Evolutionary conservation across 768 basidiomycete species (phyloP).

Genomic region (Epithele typhae): DNA sequence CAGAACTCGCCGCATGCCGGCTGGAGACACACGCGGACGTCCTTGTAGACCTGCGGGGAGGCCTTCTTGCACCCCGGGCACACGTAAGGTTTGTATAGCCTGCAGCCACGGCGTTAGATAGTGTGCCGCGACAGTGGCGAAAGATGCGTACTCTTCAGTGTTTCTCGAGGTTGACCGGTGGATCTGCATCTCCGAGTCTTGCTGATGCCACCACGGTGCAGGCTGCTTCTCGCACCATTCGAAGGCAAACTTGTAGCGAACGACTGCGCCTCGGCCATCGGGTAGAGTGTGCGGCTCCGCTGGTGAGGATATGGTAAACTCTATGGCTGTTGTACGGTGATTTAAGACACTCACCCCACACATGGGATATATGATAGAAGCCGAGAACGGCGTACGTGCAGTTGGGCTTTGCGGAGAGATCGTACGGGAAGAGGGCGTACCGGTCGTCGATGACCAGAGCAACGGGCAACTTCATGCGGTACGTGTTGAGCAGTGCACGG

Average conservation of each 20-base stretch:
- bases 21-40: conserved; percentile 62
- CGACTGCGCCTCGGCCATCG: conserved; percentile 48
- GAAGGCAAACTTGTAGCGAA: conserved; percentile 80
- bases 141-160: no score
- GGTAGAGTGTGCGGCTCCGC: conserved; percentile 58
- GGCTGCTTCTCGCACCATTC: conserved; percentile 79
- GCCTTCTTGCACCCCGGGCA: conserved; percentile 41
- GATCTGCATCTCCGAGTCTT: conserved; percentile 5
- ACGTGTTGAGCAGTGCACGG: conserved; percentile 59
- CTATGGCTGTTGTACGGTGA: no score
- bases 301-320: conserved; percentile 19
- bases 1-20: conserved; percentile 57
- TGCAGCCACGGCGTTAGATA: no score
- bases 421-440: conserved; percentile 70
- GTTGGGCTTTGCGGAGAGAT: conserved; percentile 42
- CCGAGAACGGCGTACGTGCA: conserved; percentile 59
- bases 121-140: no score
- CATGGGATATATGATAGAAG: conserved; percentile 66
- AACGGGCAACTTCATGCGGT: conserved; percentile 50
- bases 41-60: conserved; percentile 51
- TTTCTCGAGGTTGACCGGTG: no score
- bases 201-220: conserved; percentile 54
- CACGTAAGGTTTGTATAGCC: no score
- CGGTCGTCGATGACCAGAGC: conserved; percentile 72
- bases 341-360: conserved; percentile 61